Conservation (phyloP, 345 rosid species). For the Eucalyptus decipiens region DNA sequence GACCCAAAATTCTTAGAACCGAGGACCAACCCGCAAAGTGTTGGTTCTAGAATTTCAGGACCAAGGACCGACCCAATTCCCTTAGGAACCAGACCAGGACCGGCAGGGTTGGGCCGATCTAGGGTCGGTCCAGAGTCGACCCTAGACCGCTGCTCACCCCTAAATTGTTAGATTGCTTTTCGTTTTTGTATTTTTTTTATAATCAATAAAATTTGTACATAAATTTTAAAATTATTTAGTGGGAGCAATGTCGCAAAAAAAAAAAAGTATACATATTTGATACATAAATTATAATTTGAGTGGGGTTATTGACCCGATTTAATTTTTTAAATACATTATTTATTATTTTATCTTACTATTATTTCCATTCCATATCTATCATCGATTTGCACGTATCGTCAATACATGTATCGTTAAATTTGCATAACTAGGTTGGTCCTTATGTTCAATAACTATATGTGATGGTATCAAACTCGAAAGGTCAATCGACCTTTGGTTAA, state of each 20-base stretch:
- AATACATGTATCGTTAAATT: rapidly evolving
- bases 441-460: background rate
- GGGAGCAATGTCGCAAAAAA: background rate
- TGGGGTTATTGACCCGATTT: background rate
- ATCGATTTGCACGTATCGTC: rapidly evolving
- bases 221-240: background rate
- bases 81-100: no score
- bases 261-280: background rate
- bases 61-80: no score
- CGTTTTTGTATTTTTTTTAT: background rate
- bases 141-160: no score
- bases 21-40: no score
- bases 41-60: no score
- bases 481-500: background rate
- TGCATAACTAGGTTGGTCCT: background rate
- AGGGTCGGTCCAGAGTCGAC: no score
- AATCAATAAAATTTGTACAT: background rate
- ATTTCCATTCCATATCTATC: rapidly evolving
- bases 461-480: background rate
- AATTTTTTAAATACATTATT: background rate
- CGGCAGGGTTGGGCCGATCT: no score
- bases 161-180: background rate
- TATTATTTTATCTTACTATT: background rate
- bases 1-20: no score
- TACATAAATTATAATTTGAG: background rate